Percentiles rank a stretch among this genome's conserved stretches.
phyloP scores from a whole-genome alignment of 331 rosid species.

The Rosa hybrid region DNA sequence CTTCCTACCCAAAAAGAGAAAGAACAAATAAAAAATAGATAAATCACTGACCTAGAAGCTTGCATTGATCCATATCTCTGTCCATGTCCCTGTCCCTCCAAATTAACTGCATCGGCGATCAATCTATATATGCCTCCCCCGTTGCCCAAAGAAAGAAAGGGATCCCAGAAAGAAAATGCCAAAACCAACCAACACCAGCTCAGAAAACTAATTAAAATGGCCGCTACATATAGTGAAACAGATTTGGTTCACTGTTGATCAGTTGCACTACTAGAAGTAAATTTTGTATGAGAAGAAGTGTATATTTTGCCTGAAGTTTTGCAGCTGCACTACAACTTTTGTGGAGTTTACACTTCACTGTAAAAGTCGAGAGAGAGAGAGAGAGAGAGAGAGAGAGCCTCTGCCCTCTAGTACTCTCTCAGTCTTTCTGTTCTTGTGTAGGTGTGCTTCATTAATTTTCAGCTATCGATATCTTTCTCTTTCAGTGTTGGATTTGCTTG shows the following conservation, averaged over 20 bases:
- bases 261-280: not conserved
- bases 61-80: not conserved
- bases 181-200: not conserved
- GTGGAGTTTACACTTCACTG: not conserved
- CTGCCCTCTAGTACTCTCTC: not conserved
- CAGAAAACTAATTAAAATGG: not conserved
- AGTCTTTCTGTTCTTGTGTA: not conserved
- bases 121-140: constrained; percentile 5
- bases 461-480: not conserved
- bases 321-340: not conserved
- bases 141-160: not conserved
- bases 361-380: not conserved
- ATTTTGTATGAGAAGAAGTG: not conserved
- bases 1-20: not conserved
- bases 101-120: not conserved
- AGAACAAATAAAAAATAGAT: not conserved
- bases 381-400: not conserved
- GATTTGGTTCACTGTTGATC: constrained; percentile 2
- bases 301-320: not conserved
- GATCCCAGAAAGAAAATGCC: not conserved
- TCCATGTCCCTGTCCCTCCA: not conserved
- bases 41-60: constrained; percentile 1
- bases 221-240: not conserved
- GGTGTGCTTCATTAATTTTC: not conserved
- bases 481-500: constrained; percentile 6